Evolutionary conservation across 352 stramenopile species (phyloP).

Genomic region (Salisapilia sapeloensis): DNA sequence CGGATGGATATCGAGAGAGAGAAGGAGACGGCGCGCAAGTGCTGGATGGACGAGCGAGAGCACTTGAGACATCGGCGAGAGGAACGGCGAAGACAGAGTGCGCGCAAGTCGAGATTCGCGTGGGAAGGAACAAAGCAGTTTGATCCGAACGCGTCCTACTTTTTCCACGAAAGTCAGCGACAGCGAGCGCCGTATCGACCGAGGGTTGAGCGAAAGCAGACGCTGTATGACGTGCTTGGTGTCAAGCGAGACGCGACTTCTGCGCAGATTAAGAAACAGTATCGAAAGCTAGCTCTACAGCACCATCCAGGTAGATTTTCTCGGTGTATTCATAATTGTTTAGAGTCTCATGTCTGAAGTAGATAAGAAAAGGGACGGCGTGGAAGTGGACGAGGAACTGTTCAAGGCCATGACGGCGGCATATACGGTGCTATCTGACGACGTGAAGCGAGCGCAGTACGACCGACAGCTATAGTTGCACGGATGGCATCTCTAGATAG

Average conservation of each 20-base stretch:
- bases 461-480: constrained; percentile 50
- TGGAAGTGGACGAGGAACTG: constrained; percentile 36
- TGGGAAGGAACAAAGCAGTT: not conserved
- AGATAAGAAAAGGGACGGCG: constrained; percentile 60
- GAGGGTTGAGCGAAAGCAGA: constrained; percentile 7
- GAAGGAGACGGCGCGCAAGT: constrained; percentile 14
- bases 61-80: constrained; percentile 19
- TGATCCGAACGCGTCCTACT: constrained; percentile 4
- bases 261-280: constrained; percentile 80
- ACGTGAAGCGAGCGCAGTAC: constrained; percentile 31
- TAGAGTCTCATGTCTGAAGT: constrained; percentile 3
- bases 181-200: not conserved
- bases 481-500: too few relatives aligned
- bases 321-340: constrained; percentile 1
- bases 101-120: too few relatives aligned
- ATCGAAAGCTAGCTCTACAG: constrained; percentile 73
- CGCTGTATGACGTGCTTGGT: constrained; percentile 72
- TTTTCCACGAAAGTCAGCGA: not conserved
- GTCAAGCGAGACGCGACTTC: constrained; percentile 28
- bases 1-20: constrained; percentile 23
- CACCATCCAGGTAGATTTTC: constrained; percentile 63
- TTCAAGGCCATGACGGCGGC: constrained; percentile 81
- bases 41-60: constrained; percentile 20
- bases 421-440: constrained; percentile 70
- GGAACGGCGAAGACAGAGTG: too few relatives aligned